phyloP scores from a whole-genome alignment of 345 rosid species.

The Eucalyptus curtisii region DNA sequence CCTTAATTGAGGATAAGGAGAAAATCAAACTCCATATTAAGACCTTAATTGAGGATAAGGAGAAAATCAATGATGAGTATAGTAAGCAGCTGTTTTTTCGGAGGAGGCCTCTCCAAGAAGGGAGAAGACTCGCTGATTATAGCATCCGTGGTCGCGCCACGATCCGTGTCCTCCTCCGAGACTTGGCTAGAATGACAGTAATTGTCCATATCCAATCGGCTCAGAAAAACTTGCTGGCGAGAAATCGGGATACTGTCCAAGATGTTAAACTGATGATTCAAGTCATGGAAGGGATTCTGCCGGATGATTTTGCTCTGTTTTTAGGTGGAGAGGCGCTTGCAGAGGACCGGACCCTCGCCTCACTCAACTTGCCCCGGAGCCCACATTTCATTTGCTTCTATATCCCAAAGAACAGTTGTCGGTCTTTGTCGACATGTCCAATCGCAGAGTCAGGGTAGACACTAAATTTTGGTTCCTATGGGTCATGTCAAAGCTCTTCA shows the following conservation, averaged over 20 bases:
- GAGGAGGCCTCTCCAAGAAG: background rate
- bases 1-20: too few species aligned
- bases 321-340: rapidly evolving
- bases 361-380: background rate
- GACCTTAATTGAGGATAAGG: too few species aligned
- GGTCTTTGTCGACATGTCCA: rapidly evolving
- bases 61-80: background rate
- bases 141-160: rapidly evolving
- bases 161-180: background rate
- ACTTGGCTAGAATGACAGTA: background rate
- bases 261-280: background rate
- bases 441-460: background rate
- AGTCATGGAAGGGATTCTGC: background rate
- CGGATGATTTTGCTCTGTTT: background rate
- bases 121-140: background rate
- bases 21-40: too few species aligned
- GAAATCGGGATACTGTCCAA: background rate
- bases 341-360: background rate
- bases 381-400: background rate
- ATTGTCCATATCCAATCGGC: background rate
- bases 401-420: background rate
- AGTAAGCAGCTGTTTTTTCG: too few species aligned
- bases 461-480: background rate
- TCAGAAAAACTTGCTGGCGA: background rate
- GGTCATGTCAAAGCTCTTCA: background rate